Evolutionary conservation across 2,329 filamentous ascomycete genomes (phyloP).

Genomic region (Bipolaris bicolor): DNA sequence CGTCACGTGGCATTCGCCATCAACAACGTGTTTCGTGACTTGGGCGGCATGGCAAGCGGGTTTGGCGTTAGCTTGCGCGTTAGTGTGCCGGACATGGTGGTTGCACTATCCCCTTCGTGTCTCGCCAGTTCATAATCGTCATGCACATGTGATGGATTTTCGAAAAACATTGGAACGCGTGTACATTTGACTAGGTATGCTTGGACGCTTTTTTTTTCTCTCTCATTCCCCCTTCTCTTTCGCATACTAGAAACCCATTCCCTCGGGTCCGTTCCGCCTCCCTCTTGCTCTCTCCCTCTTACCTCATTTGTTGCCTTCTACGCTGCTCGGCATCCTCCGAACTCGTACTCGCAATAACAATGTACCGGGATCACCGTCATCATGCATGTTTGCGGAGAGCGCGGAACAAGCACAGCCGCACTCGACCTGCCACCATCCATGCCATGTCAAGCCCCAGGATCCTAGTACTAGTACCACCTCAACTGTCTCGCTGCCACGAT

Average conservation of each 20-base stretch:
- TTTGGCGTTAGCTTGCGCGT: constrained; percentile 6
- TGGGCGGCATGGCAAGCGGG: constrained; percentile 4
- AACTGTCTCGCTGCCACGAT: constrained; percentile 4
- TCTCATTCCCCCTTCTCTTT: background rate
- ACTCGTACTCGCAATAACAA: constrained; percentile 12
- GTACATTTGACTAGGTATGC: constrained; percentile 4
- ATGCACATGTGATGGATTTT: constrained; percentile 10
- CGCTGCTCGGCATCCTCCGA: constrained; percentile 8
- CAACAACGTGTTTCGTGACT: constrained; percentile 16
- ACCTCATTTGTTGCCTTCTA: background rate
- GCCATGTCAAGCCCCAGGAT: constrained; percentile 11
- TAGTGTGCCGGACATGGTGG: constrained; percentile 8
- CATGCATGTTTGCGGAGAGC: constrained; percentile 9
- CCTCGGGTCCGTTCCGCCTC: constrained; percentile 1
- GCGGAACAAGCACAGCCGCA: constrained; percentile 11
- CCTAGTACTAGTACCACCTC: background rate
- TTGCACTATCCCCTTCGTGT: constrained; percentile 12
- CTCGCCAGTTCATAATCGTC: constrained; percentile 8
- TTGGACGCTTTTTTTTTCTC: background rate
- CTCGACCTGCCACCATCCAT: constrained; percentile 1
- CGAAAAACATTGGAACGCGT: constrained; percentile 9
- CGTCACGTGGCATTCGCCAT: constrained; percentile 10
- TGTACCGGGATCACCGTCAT: constrained; percentile 5
- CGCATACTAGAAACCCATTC: background rate
- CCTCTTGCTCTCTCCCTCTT: background rate